phyloP scores from a whole-genome alignment of 768 basidiomycete species.

The Ramaria sp. region DNA sequence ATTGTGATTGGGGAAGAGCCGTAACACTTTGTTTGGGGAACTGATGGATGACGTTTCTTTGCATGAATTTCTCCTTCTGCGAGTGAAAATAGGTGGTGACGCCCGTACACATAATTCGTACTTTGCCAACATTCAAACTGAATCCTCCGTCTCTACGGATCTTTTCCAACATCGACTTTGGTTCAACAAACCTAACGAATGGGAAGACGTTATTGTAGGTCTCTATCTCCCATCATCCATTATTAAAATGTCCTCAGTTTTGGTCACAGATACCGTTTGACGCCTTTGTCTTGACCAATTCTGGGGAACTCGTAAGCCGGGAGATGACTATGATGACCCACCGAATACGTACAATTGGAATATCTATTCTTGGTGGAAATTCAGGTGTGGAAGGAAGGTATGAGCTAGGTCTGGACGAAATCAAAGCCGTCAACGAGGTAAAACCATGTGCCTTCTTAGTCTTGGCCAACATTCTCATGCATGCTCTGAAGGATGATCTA shows the following conservation, averaged over 20 bases:
- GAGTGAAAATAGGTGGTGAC: slow-evolving; percentile 68
- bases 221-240: slow-evolving; percentile 8
- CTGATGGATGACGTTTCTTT: slow-evolving; percentile 73
- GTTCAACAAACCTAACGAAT: slow-evolving; percentile 55
- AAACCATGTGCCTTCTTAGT: neutral
- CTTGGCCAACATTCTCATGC: neutral
- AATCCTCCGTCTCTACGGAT: slow-evolving; percentile 62
- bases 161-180: slow-evolving; percentile 94
- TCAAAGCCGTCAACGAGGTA: slow-evolving; percentile 68
- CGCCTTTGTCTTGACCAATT: slow-evolving; percentile 64
- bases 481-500: neutral
- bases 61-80: slow-evolving; percentile 72
- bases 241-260: slow-evolving; percentile 11
- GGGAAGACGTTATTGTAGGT: slow-evolving; percentile 78
- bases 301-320: slow-evolving; percentile 51
- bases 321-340: slow-evolving; percentile 71
- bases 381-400: slow-evolving; percentile 63
- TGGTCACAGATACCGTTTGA: slow-evolving; percentile 64
- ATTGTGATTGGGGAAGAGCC: slow-evolving; percentile 10
- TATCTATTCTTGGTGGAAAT: slow-evolving; percentile 81
- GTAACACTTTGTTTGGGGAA: slow-evolving; percentile 82
- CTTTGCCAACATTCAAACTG: slow-evolving; percentile 89
- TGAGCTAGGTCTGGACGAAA: slow-evolving; percentile 74
- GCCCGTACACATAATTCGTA: slow-evolving; percentile 73
- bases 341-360: slow-evolving; percentile 69